Evolutionary conservation across 768 basidiomycete genomes (phyloP).

Genomic region (Neoboletus brunneissimus): DNA sequence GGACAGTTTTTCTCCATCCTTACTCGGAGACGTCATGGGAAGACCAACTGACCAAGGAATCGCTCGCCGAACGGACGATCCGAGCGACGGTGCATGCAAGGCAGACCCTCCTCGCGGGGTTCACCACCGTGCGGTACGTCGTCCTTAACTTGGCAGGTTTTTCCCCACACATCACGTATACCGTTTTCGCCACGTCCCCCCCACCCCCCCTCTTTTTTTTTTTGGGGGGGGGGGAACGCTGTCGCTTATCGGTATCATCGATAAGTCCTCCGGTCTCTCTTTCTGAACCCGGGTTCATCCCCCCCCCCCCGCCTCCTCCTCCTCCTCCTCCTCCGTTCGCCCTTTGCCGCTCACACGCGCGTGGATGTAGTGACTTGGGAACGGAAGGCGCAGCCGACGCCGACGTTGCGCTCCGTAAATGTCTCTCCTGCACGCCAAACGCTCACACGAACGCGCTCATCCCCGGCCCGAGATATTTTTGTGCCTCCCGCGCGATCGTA

Average conservation of each 20-base stretch:
- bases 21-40: slow-evolving; percentile 60
- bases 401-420: slow-evolving; percentile 55
- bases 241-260: slow-evolving; percentile 1
- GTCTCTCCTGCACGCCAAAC: slow-evolving; percentile 41
- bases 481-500: slow-evolving; percentile 56
- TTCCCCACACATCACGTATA: background rate
- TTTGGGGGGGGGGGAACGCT: background rate
- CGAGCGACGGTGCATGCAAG: slow-evolving; percentile 60
- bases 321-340: too few relatives aligned
- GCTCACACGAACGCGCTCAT: slow-evolving; percentile 44
- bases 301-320: too few relatives aligned
- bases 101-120: slow-evolving; percentile 58
- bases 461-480: slow-evolving; percentile 63
- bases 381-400: slow-evolving; percentile 66
- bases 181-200: too few relatives aligned
- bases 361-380: slow-evolving; percentile 52
- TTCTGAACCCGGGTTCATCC: too few relatives aligned
- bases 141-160: background rate
- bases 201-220: background rate
- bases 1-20: slow-evolving; percentile 54
- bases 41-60: slow-evolving; percentile 60
- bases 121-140: slow-evolving; percentile 55
- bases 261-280: too few relatives aligned
- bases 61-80: slow-evolving; percentile 54
- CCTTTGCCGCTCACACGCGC: background rate